Evolutionary conservation across 2,329 filamentous ascomycete genomes (phyloP).

Genomic region (Microdochium trichocladiopsis): DNA sequence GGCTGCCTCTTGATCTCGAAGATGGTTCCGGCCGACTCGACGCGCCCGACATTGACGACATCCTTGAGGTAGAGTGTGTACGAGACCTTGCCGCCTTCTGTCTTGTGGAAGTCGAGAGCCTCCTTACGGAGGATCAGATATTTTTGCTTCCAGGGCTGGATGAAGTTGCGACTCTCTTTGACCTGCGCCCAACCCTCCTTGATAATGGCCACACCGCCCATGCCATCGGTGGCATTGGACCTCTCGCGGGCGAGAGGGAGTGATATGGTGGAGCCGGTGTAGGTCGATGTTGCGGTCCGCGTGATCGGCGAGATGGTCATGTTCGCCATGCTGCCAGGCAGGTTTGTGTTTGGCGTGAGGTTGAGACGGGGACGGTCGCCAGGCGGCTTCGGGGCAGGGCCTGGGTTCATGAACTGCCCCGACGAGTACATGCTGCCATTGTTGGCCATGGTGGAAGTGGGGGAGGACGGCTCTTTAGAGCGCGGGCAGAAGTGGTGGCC

Average conservation of each 20-base stretch:
- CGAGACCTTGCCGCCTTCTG: slow-evolving; percentile 79
- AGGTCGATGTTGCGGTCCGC: slow-evolving; percentile 57
- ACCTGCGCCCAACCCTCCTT: slow-evolving; percentile 79
- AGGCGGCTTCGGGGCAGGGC: slow-evolving; percentile 86
- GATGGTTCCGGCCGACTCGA: slow-evolving; percentile 84
- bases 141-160: slow-evolving; percentile 84
- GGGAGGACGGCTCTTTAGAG: slow-evolving; percentile 11
- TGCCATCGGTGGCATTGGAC: slow-evolving; percentile 52
- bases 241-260: slow-evolving; percentile 59
- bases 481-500: not conserved
- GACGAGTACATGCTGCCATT: slow-evolving; percentile 46
- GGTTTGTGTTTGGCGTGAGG: slow-evolving; percentile 68
- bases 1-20: slow-evolving; percentile 84
- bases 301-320: slow-evolving; percentile 69
- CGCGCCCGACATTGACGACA: slow-evolving; percentile 82
- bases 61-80: slow-evolving; percentile 80
- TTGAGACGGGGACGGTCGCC: slow-evolving; percentile 75
- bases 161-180: slow-evolving; percentile 84
- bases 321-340: slow-evolving; percentile 72
- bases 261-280: slow-evolving; percentile 66
- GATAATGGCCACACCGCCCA: slow-evolving; percentile 64
- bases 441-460: slow-evolving; percentile 14
- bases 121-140: slow-evolving; percentile 90
- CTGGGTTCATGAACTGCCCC: slow-evolving; percentile 89
- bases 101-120: slow-evolving; percentile 90